Evolutionary conservation across 371 early-diverging fungal genomes (phyloP).

Genomic region (Mucor saturninus): DNA sequence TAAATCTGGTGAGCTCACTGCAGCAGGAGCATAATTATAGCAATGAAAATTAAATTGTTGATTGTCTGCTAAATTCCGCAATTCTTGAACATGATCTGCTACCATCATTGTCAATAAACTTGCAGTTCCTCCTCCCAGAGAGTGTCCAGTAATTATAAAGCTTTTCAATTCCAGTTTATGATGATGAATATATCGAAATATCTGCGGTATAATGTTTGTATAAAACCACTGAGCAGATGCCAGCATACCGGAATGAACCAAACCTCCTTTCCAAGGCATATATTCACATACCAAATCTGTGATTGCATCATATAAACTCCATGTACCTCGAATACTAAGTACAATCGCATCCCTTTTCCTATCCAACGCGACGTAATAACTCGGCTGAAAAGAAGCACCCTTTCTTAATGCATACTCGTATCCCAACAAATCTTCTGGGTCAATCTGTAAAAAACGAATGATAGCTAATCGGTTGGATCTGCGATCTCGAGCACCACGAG

Average conservation of each 20-base stretch:
- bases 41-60: constrained; percentile 39
- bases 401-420: constrained; percentile 74
- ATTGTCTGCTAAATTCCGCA: constrained; percentile 45
- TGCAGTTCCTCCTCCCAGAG: constrained; percentile 78
- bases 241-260: constrained; percentile 83
- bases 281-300: constrained; percentile 89
- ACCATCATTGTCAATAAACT: constrained; percentile 79
- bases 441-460: constrained; percentile 66
- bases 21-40: constrained; percentile 57
- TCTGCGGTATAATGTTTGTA: constrained; percentile 68
- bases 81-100: constrained; percentile 57
- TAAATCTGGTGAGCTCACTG: constrained; percentile 65
- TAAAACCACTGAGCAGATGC: constrained; percentile 83
- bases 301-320: constrained; percentile 80
- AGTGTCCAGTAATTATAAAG: constrained; percentile 69
- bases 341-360: constrained; percentile 68
- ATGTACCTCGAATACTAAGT: constrained; percentile 80
- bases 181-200: constrained; percentile 50
- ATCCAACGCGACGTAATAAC: constrained; percentile 77
- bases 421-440: constrained; percentile 71
- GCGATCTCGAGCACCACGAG: constrained; percentile 34
- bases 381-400: constrained; percentile 73
- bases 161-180: constrained; percentile 28
- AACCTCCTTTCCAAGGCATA: constrained; percentile 81
- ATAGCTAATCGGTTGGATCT: constrained; percentile 73